Conservation (phyloP, 2,329 filamentous ascomycete genomes). For the Pseudocercospora macadamiae region DNA sequence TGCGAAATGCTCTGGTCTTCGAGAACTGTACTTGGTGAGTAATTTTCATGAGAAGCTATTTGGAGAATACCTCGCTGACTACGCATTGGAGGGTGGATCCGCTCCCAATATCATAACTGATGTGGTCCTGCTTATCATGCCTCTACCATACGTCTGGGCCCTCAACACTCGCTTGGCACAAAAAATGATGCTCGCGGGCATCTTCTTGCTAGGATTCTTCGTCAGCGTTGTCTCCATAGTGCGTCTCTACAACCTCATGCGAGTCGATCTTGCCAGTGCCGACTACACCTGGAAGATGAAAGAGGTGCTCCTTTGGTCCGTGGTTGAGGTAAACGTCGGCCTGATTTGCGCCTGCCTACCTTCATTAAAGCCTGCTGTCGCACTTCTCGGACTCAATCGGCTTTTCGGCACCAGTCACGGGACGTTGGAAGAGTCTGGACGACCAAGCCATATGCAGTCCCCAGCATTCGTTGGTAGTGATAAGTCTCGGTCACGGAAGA, state of each 20-base stretch:
- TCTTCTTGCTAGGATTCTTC: conserved; percentile 24
- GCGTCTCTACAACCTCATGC: conserved; percentile 15
- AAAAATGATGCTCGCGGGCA: conserved; percentile 13
- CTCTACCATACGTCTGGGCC: conserved; percentile 7
- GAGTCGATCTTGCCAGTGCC: conserved; percentile 16
- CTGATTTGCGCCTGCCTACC: conserved; percentile 23
- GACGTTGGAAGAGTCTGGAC: background rate
- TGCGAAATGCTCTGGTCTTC: conserved; percentile 13
- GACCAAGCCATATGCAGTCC: background rate
- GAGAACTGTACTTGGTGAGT: conserved; percentile 9
- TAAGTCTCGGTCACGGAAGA: conserved; percentile 3
- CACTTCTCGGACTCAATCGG: conserved; percentile 11
- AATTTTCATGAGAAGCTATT: background rate
- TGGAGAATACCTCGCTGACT: background rate
- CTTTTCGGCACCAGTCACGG: conserved; percentile 4
- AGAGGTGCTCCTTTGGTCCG: conserved; percentile 21
- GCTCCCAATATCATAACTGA: conserved; percentile 19
- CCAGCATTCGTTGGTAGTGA: background rate
- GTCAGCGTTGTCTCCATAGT: conserved; percentile 16
- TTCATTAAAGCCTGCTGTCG: conserved; percentile 16
- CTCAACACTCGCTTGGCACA: conserved; percentile 7
- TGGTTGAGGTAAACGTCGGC: conserved; percentile 20
- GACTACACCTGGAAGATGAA: conserved; percentile 19
- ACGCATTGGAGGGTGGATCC: conserved; percentile 14
- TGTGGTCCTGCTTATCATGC: conserved; percentile 15